Conservation (phyloP, 1,284 basidiomycete genomes). For the Sphagnurus paluster region DNA sequence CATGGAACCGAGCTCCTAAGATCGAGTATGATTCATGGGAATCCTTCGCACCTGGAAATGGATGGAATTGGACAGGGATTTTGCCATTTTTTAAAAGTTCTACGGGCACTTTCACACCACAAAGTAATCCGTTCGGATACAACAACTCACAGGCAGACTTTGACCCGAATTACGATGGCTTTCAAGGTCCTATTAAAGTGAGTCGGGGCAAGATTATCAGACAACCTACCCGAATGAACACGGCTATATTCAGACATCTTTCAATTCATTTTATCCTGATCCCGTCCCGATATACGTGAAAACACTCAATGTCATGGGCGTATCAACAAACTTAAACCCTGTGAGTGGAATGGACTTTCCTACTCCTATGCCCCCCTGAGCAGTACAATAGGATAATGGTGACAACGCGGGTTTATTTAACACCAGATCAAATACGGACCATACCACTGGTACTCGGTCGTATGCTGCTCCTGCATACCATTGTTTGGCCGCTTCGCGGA, state of each 20-base stretch:
- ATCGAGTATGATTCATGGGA: neutral
- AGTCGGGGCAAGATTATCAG: neutral
- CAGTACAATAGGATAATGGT: neutral
- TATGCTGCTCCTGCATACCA: neutral
- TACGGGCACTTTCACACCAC: too few relatives aligned
- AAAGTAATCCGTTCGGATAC: neutral
- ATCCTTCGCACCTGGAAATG: neutral
- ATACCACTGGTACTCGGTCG: neutral
- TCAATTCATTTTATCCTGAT: neutral
- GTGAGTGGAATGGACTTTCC: neutral
- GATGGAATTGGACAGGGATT: constrained; percentile 5
- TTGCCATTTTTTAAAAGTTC: constrained; percentile 6
- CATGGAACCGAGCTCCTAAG: neutral
- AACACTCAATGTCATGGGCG: neutral
- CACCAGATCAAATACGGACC: neutral
- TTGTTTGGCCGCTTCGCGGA: neutral
- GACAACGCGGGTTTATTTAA: neutral
- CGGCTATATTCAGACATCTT: neutral
- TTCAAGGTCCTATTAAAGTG: neutral
- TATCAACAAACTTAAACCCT: neutral
- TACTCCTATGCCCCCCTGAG: neutral
- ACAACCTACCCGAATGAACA: neutral
- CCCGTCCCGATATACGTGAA: neutral
- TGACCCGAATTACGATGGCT: neutral
- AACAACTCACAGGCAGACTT: neutral